Conservation (phyloP, 2,329 filamentous ascomycete species). For the Nannizziopsis barbatae region DNA sequence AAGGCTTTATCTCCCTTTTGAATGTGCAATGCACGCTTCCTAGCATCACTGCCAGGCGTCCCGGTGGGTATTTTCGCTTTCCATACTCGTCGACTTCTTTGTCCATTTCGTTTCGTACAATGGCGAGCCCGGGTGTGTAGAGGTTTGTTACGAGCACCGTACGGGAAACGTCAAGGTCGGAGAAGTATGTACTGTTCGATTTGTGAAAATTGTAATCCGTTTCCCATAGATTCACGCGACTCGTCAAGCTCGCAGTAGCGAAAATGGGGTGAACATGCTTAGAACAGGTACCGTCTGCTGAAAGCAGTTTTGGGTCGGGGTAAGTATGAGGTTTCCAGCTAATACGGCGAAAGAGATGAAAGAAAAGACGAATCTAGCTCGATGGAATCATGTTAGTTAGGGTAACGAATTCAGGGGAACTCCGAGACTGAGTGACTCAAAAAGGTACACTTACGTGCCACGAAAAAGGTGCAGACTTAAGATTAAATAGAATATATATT, state of each 20-base stretch:
- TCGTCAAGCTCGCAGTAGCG: slow-evolving; percentile 55
- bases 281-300: slow-evolving; percentile 17
- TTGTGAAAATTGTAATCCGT: slow-evolving; percentile 83
- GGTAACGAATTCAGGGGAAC: background rate
- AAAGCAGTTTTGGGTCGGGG: slow-evolving; percentile 33
- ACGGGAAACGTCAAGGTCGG: slow-evolving; percentile 72
- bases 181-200: slow-evolving; percentile 74
- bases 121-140: slow-evolving; percentile 46
- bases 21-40: slow-evolving; percentile 65
- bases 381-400: background rate
- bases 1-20: slow-evolving; percentile 60
- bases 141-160: slow-evolving; percentile 67
- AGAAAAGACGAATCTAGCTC: slow-evolving; percentile 47
- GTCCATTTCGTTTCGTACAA: slow-evolving; percentile 43
- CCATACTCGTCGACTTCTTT: slow-evolving; percentile 38
- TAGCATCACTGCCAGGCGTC: slow-evolving; percentile 51
- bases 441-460: slow-evolving; percentile 54
- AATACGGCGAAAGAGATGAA: slow-evolving; percentile 46
- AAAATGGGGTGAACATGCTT: slow-evolving; percentile 53
- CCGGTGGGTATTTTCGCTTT: slow-evolving; percentile 33
- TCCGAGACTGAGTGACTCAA: background rate
- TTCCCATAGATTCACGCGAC: slow-evolving; percentile 60
- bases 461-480: slow-evolving; percentile 62
- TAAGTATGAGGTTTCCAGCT: slow-evolving; percentile 40
- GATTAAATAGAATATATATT: slow-evolving; percentile 51